Evolutionary conservation across 768 basidiomycete species (phyloP).

Genomic region (Pleurotus platypus): DNA sequence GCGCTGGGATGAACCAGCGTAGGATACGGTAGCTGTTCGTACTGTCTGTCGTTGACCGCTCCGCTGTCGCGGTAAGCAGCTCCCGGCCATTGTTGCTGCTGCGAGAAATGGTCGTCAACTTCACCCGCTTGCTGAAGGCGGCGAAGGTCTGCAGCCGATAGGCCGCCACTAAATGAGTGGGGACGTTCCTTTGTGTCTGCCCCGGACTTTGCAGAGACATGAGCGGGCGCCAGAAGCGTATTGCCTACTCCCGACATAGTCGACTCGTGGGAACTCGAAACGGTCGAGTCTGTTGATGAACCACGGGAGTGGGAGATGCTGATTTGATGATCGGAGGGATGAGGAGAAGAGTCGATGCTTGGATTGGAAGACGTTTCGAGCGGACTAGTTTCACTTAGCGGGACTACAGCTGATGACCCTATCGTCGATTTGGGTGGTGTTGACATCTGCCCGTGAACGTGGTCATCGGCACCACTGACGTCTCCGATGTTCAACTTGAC

Average conservation of each 20-base stretch:
- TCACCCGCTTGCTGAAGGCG: constrained; percentile 71
- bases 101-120: constrained; percentile 31
- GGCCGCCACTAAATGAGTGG: constrained; percentile 77
- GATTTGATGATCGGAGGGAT: constrained; percentile 63
- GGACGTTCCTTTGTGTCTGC: constrained; percentile 72
- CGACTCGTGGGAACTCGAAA: constrained; percentile 58
- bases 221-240: constrained; percentile 47
- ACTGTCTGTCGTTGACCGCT: constrained; percentile 36
- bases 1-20: constrained; percentile 53
- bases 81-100: constrained; percentile 48
- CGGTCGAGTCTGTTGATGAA: constrained; percentile 75
- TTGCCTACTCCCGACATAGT: constrained; percentile 49
- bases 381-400: constrained; percentile 64
- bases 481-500: constrained; percentile 67
- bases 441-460: constrained; percentile 46
- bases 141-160: constrained; percentile 70
- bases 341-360: constrained; percentile 72
- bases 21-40: constrained; percentile 56
- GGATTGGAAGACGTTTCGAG: constrained; percentile 70
- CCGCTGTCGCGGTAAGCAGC: constrained; percentile 44
- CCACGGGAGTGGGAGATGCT: constrained; percentile 74
- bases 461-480: constrained; percentile 43
- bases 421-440: constrained; percentile 69
- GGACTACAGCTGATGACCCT: constrained; percentile 44
- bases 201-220: constrained; percentile 50